Percentiles rank a stretch among this genome's conserved stretches.
Conservation (phyloP, 768 basidiomycete species). For the Kwoniella bestiolae region DNA sequence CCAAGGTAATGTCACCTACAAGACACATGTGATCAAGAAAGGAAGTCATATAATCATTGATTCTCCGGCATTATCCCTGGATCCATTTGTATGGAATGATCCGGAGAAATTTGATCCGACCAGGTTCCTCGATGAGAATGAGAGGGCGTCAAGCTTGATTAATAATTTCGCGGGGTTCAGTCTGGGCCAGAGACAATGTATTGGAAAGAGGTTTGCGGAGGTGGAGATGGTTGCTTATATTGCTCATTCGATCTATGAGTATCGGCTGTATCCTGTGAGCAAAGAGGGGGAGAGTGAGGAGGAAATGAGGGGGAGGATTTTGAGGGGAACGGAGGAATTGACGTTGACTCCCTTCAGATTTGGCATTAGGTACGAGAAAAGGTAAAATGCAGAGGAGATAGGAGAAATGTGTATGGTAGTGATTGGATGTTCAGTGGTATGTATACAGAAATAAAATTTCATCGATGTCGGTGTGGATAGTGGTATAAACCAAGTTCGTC, state of each 20-base stretch:
- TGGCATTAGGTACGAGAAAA: constrained; percentile 27
- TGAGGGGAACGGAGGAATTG: constrained; percentile 29
- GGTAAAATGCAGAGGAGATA: too few species aligned
- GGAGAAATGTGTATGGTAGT: too few species aligned
- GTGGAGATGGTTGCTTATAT: constrained; percentile 34
- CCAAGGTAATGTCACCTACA: constrained; percentile 15
- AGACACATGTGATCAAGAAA: constrained; percentile 22
- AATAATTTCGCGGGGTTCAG: constrained; percentile 27
- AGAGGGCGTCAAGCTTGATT: not conserved
- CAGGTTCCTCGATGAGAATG: not conserved
- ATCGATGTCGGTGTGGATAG: too few species aligned
- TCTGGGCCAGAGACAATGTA: constrained; percentile 29
- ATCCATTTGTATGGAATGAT: constrained; percentile 30
- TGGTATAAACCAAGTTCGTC: too few species aligned
- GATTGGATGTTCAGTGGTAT: too few species aligned
- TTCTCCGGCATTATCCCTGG: constrained; percentile 21
- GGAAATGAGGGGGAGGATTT: constrained; percentile 31
- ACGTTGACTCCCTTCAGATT: constrained; percentile 40
- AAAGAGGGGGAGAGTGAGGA: constrained; percentile 27
- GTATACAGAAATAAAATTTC: too few species aligned
- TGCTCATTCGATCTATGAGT: constrained; percentile 22
- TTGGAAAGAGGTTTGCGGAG: constrained; percentile 42
- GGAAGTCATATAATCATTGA: constrained; percentile 37
- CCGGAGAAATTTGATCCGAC: not conserved
- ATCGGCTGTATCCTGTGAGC: constrained; percentile 14